These are phyloP conservation scores for Penicillium decumbens DNA, from an alignment of 2,329 filamentous ascomycete genomes.

Conservation along the genomic window DNA sequence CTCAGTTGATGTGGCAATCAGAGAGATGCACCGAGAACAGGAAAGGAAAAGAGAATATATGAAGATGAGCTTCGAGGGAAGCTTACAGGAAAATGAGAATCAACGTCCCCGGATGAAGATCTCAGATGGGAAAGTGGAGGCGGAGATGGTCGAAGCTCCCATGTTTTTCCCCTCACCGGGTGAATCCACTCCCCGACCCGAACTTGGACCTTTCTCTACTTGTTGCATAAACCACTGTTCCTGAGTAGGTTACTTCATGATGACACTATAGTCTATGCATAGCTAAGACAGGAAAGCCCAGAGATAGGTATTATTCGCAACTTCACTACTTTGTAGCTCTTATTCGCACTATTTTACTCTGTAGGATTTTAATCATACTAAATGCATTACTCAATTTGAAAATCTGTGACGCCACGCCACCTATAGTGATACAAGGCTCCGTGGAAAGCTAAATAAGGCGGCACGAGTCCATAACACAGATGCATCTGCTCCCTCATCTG, in stretches of 20 bases:
- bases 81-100: neutral
- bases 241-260: no score
- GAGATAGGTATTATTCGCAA: no score
- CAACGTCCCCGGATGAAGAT: neutral
- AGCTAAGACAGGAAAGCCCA: no score
- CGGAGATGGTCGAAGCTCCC: neutral
- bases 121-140: neutral
- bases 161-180: neutral
- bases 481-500: conserved; percentile 22
- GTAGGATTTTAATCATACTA: no score
- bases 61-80: neutral
- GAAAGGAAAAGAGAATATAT: neutral
- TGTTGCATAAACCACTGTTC: no score
- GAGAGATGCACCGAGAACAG: neutral
- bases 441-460: neutral
- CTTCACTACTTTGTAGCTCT: no score
- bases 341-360: no score
- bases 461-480: neutral
- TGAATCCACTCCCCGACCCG: neutral
- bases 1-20: conserved; percentile 8
- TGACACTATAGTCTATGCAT: no score
- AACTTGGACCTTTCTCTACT: no score
- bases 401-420: neutral
- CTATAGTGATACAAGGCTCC: neutral
- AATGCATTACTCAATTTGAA: no score